Base-by-base conservation (phyloP, 768 basidiomycete species). In the Pisolithus orientalis region DNA sequence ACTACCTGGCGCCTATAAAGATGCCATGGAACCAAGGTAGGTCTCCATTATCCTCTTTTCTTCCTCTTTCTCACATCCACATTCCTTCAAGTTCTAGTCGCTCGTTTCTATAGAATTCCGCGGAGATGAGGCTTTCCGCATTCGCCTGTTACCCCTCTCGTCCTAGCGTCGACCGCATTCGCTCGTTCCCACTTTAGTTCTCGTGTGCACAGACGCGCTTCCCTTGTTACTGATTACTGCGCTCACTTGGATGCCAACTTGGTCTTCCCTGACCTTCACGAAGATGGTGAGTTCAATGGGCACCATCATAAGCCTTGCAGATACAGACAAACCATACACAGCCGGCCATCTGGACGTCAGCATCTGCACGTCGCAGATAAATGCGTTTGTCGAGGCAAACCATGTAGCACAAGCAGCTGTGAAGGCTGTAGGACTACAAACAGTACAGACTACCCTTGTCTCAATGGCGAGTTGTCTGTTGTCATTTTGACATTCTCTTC, bases 291-390 rank as follows among this genome's bases (percentile, higher is more conserved):
- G 56, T 14, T 6, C 11, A 8, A 17, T 5, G 10, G 11, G n/a
- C 17, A 3, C n/a, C 5, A 3, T 37, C 10, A 21, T 27, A 8
- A 6, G 16, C 21, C 7, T 16, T 3, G n/a, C 10, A 21, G n/a
- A 7, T 13, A 32, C 17, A 67, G 65, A 59, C 29, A 59, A 56
- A 11, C n/a, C 54, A 2, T 56, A 60, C 28, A 28, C 55, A 17
- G 61, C 62, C 24, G 67, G 69, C 38, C 64, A 43, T 42, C 54
- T 72, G 50, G 53, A 65, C 25, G 21, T 63, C 13, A 64, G 62
- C 40, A 45, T 70, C 17, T 72, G 71, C 25, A 21, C 63, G 28
- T 65, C 71, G 2, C 57, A 61, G 34, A 57, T 70, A 14, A 44
- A 51, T 3, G 37, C 16, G 5, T 62, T 71, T 45, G 43, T 70